Conservation (phyloP, 805 yeast species). For the Kockiozyma suomiensis region DNA sequence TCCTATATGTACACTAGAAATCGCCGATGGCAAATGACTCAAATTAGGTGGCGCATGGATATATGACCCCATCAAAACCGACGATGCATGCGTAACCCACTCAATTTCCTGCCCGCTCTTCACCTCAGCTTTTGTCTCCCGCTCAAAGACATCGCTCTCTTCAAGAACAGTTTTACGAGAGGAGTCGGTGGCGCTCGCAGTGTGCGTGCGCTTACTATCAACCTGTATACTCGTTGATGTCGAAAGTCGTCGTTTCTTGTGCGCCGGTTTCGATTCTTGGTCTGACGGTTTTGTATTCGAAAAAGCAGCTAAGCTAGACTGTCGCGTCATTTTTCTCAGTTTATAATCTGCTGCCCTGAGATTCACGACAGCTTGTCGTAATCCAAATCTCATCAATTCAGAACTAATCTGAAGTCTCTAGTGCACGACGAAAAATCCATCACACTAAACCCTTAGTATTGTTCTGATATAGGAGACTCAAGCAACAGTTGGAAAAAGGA, state of each 20-base stretch:
- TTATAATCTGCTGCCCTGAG: too few species aligned
- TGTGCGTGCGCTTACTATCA: neutral
- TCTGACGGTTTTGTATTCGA: neutral
- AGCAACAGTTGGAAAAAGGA: too few species aligned
- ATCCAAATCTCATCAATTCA: too few species aligned
- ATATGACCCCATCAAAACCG: constrained; percentile 20
- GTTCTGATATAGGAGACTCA: too few species aligned
- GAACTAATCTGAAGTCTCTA: too few species aligned
- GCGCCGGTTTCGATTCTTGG: neutral
- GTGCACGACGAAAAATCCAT: too few species aligned
- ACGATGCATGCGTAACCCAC: constrained; percentile 15
- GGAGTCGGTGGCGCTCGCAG: neutral
- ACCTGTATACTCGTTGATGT: neutral
- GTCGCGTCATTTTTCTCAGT: constrained; percentile 7
- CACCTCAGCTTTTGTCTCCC: neutral
- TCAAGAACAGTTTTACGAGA: neutral
- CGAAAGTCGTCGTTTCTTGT: too few species aligned
- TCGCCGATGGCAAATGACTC: neutral
- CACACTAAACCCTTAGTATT: too few species aligned
- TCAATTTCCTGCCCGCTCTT: neutral
- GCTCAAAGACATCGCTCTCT: neutral
- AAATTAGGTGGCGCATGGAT: neutral
- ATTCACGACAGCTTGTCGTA: too few species aligned
- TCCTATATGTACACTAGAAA: too few species aligned
- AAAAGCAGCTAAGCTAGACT: neutral